phyloP scores from a whole-genome alignment of 1,139 yeast genomes.

The Yamadazyma sp. region DNA sequence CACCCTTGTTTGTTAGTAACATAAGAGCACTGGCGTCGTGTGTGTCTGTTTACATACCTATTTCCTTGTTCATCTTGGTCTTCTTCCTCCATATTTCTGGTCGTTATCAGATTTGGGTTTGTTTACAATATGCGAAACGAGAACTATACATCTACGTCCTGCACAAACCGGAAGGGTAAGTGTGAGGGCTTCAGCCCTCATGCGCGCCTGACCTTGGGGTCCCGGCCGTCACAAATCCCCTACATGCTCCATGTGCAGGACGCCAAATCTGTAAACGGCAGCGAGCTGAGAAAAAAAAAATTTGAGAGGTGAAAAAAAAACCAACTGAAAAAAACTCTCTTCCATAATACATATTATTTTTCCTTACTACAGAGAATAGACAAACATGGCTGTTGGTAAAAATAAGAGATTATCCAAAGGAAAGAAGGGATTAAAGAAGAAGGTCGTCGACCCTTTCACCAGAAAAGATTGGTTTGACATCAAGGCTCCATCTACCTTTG shows the following conservation, averaged over 20 bases:
- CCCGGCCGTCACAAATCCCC: neutral
- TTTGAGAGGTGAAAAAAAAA: conserved; percentile 1
- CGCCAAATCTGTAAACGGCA: neutral
- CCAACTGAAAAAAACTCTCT: conserved; percentile 3
- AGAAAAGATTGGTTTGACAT: conserved; percentile 54
- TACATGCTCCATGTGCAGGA: neutral
- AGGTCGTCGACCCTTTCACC: conserved; percentile 54
- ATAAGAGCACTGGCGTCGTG: too few relatives aligned
- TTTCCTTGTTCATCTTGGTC: conserved; percentile 34
- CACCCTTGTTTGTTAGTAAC: conserved; percentile 37
- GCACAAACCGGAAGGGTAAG: neutral
- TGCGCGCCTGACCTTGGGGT: neutral
- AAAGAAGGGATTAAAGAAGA: conserved; percentile 53
- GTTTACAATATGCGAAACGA: conserved; percentile 9
- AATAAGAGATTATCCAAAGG: conserved; percentile 57
- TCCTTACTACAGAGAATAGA: conserved; percentile 7
- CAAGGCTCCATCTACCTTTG: conserved; percentile 54
- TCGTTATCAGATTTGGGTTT: conserved; percentile 3
- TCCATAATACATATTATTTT: conserved; percentile 5
- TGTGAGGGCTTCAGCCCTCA: neutral
- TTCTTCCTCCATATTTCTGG: conserved; percentile 15
- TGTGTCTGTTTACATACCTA: conserved; percentile 42
- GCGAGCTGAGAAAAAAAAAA: too few relatives aligned
- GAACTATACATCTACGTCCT: neutral
- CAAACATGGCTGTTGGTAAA: conserved; percentile 51